These are phyloP conservation scores for Esteya vermicola DNA, from an alignment of 2,329 filamentous ascomycete genomes.

Conservation along the genomic window DNA sequence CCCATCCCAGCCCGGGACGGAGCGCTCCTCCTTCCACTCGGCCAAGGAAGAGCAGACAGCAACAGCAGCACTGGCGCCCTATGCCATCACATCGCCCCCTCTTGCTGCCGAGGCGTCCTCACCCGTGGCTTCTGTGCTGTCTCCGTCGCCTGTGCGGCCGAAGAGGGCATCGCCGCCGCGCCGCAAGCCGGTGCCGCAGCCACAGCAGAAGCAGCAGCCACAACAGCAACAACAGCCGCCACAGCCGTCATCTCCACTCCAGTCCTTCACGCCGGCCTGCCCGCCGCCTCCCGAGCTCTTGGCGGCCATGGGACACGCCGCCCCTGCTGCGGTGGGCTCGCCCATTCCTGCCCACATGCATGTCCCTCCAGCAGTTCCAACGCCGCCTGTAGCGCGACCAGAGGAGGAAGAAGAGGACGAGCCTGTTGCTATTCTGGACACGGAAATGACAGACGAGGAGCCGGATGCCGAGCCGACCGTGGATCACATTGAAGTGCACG, in stretches of 20 bases:
- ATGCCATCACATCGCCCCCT: not conserved
- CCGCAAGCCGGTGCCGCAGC: not conserved
- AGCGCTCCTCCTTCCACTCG: slow-evolving; percentile 24
- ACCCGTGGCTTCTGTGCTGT: slow-evolving; percentile 7
- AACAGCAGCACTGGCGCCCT: slow-evolving; percentile 4
- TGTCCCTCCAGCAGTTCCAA: slow-evolving; percentile 4
- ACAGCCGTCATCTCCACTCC: slow-evolving; percentile 7
- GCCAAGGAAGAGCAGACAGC: slow-evolving; percentile 29
- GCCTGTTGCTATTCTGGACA: too few relatives aligned
- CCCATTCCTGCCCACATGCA: not conserved
- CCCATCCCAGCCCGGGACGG: slow-evolving; percentile 17
- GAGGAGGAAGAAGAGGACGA: not conserved
- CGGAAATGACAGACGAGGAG: not conserved
- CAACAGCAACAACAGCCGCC: not conserved
- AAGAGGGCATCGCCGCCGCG: slow-evolving; percentile 6
- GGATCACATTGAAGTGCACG: not conserved
- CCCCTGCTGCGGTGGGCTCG: not conserved
- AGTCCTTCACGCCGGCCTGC: slow-evolving; percentile 10
- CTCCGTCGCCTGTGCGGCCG: slow-evolving; percentile 10
- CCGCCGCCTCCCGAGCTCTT: slow-evolving; percentile 9
- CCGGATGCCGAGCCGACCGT: not conserved
- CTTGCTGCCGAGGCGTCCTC: slow-evolving; percentile 5
- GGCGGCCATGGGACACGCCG: slow-evolving; percentile 3
- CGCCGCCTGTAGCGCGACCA: not conserved
- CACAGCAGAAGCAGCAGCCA: not conserved